A percentile compares a stretch with the other conserved stretches of the same genome.
phyloP scores from a whole-genome alignment of 2,329 filamentous ascomycete species.

The Fusarium robinianum region DNA sequence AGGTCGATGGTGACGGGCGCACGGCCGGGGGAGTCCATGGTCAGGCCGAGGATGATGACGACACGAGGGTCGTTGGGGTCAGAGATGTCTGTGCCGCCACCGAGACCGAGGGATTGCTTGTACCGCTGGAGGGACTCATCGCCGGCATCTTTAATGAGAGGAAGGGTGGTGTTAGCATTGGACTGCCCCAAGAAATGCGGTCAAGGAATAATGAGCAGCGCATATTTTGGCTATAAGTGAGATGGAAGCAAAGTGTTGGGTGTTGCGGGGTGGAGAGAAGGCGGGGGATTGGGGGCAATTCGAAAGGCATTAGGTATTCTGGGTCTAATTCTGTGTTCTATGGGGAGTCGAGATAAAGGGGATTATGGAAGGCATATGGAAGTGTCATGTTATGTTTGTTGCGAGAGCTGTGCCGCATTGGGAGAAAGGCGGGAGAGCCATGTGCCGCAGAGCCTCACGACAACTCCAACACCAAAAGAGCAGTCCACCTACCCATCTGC shows the following conservation, averaged over 20 bases:
- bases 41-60: conserved; percentile 90
- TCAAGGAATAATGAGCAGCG: conserved; percentile 1
- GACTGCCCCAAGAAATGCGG: background rate
- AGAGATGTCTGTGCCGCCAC: conserved; percentile 71
- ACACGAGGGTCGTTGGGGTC: conserved; percentile 83
- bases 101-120: conserved; percentile 93
- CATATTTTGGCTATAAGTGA: conserved; percentile 1
- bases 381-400: conserved; percentile 16
- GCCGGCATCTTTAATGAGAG: conserved; percentile 57
- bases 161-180: conserved; percentile 27
- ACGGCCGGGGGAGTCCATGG: conserved; percentile 83
- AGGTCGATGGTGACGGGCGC: conserved; percentile 88
- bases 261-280: background rate
- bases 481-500: conserved; percentile 74
- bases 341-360: background rate
- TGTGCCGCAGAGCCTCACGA: conserved; percentile 20
- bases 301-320: background rate
- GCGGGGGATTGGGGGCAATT: background rate
- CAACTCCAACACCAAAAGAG: conserved; percentile 1
- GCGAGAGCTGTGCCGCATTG: conserved; percentile 17
- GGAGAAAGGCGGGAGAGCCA: conserved; percentile 1
- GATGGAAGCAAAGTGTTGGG: background rate
- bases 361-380: conserved; percentile 4
- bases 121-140: conserved; percentile 97
- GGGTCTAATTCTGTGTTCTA: conserved; percentile 1